Percentiles rank a stretch among this genome's conserved stretches.
Evolutionary conservation across 495 filamentous ascomycete species (phyloP).

Genomic region (Daldinia bambusicola): DNA sequence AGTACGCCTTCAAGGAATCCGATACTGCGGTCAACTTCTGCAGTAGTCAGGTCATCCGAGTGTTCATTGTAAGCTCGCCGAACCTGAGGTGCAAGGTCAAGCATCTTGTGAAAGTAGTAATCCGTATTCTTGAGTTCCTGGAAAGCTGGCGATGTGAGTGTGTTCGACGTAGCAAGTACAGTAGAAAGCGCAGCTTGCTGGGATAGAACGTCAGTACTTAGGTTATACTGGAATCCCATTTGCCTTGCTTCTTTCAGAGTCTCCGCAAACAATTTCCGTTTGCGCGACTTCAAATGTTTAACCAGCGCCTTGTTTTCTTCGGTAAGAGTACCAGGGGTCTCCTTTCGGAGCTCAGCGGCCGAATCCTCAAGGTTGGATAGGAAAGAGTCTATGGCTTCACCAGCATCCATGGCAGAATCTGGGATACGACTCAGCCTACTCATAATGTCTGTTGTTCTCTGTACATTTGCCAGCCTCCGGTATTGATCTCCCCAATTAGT

Average conservation of each 20-base stretch:
- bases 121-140: slow-evolving; percentile 30
- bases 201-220: slow-evolving; percentile 72
- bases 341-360: slow-evolving; percentile 77
- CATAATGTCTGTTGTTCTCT: slow-evolving; percentile 66
- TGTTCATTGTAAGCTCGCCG: slow-evolving; percentile 73
- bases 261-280: slow-evolving; percentile 91
- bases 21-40: slow-evolving; percentile 78
- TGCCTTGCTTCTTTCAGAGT: slow-evolving; percentile 80
- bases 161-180: slow-evolving; percentile 67
- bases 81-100: slow-evolving; percentile 75
- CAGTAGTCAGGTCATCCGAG: slow-evolving; percentile 82
- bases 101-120: slow-evolving; percentile 78
- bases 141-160: slow-evolving; percentile 58
- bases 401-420: slow-evolving; percentile 62
- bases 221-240: slow-evolving; percentile 89
- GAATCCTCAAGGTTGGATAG: slow-evolving; percentile 70
- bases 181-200: slow-evolving; percentile 75
- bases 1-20: slow-evolving; percentile 86
- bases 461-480: slow-evolving; percentile 74
- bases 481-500: slow-evolving; percentile 69
- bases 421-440: slow-evolving; percentile 61
- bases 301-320: slow-evolving; percentile 84
- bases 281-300: slow-evolving; percentile 87
- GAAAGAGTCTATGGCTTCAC: slow-evolving; percentile 72
- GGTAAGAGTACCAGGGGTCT: slow-evolving; percentile 78